Evolutionary conservation across 306 rosid genomes (phyloP).

Genomic region (Clitoria ternatea): DNA sequence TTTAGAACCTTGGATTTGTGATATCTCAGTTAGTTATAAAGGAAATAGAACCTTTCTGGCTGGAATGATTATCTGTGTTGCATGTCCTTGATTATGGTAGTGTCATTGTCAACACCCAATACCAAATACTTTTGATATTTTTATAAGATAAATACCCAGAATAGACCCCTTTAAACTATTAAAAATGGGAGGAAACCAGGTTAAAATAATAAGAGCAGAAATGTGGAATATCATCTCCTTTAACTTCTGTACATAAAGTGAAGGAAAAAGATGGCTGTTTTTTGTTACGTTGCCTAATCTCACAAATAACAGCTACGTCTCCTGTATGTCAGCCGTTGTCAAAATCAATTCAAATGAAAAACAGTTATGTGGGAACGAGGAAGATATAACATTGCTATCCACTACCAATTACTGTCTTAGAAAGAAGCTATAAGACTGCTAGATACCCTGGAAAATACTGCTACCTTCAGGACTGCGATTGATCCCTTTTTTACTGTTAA

Average conservation of each 20-base stretch:
- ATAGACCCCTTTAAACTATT: neutral
- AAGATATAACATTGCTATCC: neutral
- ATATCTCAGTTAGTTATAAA: neutral
- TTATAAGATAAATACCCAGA: neutral
- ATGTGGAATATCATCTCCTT: neutral
- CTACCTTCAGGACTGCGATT: neutral
- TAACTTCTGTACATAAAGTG: neutral
- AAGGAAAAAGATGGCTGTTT: neutral
- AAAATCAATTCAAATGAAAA: neutral
- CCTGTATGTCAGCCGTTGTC: neutral
- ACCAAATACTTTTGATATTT: neutral
- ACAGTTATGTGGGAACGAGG: neutral
- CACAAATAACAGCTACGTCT: neutral
- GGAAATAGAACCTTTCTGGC: neutral
- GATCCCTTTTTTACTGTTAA: neutral
- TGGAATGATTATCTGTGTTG: conserved; percentile 7
- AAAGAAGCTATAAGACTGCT: neutral
- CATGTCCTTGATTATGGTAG: conserved; percentile 3
- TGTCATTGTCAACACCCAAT: neutral
- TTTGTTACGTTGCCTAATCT: neutral
- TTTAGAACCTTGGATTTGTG: neutral
- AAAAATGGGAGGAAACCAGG: neutral
- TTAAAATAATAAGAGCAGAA: neutral
- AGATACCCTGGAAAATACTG: neutral
- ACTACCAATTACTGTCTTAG: conserved; percentile 6